A percentile compares a stretch with the other conserved stretches of the same genome.
Evolutionary conservation across 208 protist genomes (phyloP).

Genomic region (Crithidia brevicula): DNA sequence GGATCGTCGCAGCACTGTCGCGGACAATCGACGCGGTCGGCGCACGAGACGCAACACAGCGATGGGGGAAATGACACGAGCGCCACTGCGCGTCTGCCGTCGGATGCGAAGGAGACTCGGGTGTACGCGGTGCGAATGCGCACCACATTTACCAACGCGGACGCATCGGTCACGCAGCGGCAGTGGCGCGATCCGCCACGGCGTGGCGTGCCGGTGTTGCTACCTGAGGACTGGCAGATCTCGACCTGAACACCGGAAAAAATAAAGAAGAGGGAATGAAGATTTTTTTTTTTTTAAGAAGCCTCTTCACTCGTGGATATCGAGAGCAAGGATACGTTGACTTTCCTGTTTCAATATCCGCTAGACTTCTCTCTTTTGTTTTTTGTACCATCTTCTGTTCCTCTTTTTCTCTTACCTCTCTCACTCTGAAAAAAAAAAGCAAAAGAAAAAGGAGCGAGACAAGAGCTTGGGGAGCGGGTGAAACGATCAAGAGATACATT

Average conservation of each 20-base stretch:
- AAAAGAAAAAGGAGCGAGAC: background rate
- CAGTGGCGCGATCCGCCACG: slow-evolving; percentile 39
- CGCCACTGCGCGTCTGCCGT: slow-evolving; percentile 18
- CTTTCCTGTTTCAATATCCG: too few relatives aligned
- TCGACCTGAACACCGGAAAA: background rate
- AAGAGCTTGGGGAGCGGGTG: background rate
- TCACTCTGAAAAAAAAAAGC: background rate
- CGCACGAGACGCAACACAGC: background rate
- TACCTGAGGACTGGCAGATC: slow-evolving; percentile 44
- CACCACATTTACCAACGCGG: slow-evolving; percentile 28
- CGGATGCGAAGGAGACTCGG: slow-evolving; percentile 54
- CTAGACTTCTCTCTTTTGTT: too few relatives aligned
- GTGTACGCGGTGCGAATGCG: slow-evolving; percentile 53
- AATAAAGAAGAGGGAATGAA: background rate
- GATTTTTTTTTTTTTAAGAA: slow-evolving; percentile 2
- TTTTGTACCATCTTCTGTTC: background rate
- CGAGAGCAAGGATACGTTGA: too few relatives aligned
- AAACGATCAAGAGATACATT: too few relatives aligned
- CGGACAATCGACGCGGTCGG: background rate
- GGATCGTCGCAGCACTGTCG: background rate
- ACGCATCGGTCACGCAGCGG: slow-evolving; percentile 22
- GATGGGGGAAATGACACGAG: too few relatives aligned
- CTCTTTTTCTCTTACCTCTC: background rate
- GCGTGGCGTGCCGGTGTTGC: slow-evolving; percentile 47
- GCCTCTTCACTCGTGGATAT: too few relatives aligned